phyloP scores from a whole-genome alignment of 1,284 basidiomycete genomes.

The Cryptococcus sp. region DNA sequence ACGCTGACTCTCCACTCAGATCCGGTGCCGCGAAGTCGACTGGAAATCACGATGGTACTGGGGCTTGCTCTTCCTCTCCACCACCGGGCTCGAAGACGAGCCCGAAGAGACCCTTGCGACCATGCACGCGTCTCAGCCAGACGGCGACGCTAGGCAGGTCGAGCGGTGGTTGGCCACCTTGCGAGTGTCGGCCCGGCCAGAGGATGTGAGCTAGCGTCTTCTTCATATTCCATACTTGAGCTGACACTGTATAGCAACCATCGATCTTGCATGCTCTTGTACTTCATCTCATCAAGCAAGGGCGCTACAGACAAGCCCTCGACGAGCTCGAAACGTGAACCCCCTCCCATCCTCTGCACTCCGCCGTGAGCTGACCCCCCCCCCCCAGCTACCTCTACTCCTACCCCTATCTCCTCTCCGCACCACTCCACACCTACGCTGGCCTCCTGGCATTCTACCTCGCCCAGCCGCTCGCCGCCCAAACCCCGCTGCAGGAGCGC shows the following conservation, averaged over 20 bases:
- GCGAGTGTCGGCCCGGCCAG: conserved; percentile 27
- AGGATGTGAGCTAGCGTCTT: conserved; percentile 19
- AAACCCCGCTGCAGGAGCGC: neutral
- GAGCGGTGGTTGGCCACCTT: conserved; percentile 33
- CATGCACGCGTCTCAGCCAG: neutral
- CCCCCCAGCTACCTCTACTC: conserved; percentile 68
- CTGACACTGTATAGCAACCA: conserved; percentile 58
- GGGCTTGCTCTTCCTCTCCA: conserved; percentile 53
- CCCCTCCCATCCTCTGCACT: neutral
- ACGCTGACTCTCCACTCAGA: conserved; percentile 23
- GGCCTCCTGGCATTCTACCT: conserved; percentile 64
- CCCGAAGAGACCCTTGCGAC: conserved; percentile 1
- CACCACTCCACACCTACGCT: conserved; percentile 73
- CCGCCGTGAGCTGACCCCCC: neutral
- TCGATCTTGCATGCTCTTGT: conserved; percentile 69
- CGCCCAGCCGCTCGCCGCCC: conserved; percentile 38
- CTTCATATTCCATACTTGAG: no score
- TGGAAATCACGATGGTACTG: conserved; percentile 73
- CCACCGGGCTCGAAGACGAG: neutral
- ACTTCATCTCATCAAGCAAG: conserved; percentile 61
- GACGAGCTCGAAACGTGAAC: conserved; percentile 79
- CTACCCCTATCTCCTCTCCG: conserved; percentile 77
- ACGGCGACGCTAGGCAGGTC: conserved; percentile 12
- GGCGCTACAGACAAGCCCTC: conserved; percentile 64
- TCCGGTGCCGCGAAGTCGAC: conserved; percentile 74